These are phyloP conservation scores for Polyplosphaeria fusca DNA, from an alignment of 495 filamentous ascomycete species.

Conservation along the genomic window DNA sequence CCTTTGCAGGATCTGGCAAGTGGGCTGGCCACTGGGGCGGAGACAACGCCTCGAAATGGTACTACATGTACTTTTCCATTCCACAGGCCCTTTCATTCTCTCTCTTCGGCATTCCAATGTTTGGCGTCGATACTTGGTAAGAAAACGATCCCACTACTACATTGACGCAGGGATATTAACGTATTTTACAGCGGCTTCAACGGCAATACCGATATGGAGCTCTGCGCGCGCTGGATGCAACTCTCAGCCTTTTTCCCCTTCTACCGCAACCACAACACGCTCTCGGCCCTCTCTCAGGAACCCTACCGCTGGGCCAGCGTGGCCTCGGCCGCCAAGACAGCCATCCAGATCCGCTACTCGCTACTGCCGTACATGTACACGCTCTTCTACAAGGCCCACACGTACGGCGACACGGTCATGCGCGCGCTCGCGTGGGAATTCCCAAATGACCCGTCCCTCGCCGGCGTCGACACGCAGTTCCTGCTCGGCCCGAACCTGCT, in stretches of 20 bases:
- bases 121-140: slow-evolving; percentile 49
- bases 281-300: slow-evolving; percentile 65
- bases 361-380: slow-evolving; percentile 83
- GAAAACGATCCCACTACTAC: too few species aligned
- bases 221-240: slow-evolving; percentile 87
- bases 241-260: slow-evolving; percentile 83
- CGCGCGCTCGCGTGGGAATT: slow-evolving; percentile 83
- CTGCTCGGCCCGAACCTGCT: slow-evolving; percentile 68
- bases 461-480: slow-evolving; percentile 69
- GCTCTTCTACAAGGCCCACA: slow-evolving; percentile 66
- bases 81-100: slow-evolving; percentile 76
- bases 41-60: slow-evolving; percentile 57
- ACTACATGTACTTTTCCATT: slow-evolving; percentile 72
- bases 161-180: too few species aligned
- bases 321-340: slow-evolving; percentile 59
- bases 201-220: slow-evolving; percentile 66
- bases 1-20: slow-evolving; percentile 75
- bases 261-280: slow-evolving; percentile 78
- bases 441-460: slow-evolving; percentile 68
- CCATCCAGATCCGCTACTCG: slow-evolving; percentile 71
- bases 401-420: slow-evolving; percentile 70
- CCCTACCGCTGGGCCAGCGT: slow-evolving; percentile 73
- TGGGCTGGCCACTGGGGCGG: slow-evolving; percentile 88
- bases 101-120: slow-evolving; percentile 85
- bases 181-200: slow-evolving; percentile 58